Percentiles rank a stretch among this genome's conserved stretches.
Evolutionary conservation across 2,329 filamentous ascomycete species (phyloP).

Genomic region (Penicillium brasilianum): DNA sequence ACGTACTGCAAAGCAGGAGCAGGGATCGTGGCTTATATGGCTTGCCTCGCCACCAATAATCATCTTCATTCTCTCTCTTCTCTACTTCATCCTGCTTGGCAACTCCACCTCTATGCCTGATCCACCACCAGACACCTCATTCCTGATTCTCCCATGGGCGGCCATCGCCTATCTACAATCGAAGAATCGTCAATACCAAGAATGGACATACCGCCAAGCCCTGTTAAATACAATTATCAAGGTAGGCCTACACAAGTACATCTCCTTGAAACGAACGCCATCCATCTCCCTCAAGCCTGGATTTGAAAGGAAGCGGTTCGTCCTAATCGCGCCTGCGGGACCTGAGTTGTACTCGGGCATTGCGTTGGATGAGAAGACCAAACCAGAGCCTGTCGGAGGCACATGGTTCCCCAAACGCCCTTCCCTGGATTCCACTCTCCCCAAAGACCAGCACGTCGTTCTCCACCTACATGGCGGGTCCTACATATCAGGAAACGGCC

Average conservation of each 20-base stretch:
- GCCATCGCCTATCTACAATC: not conserved
- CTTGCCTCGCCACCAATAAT: not conserved
- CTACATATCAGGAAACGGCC: slow-evolving; percentile 26
- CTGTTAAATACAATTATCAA: slow-evolving; percentile 2
- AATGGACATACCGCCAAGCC: slow-evolving; percentile 9
- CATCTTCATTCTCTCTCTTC: not conserved
- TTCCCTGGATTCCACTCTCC: slow-evolving; percentile 2
- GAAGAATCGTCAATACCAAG: not conserved
- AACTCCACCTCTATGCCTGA: not conserved
- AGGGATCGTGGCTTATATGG: not conserved
- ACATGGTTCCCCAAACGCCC: slow-evolving; percentile 4
- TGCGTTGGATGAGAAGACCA: not conserved
- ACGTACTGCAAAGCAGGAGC: not conserved
- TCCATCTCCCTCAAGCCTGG: slow-evolving; percentile 3
- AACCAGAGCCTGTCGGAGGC: not conserved
- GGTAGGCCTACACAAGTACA: slow-evolving; percentile 3
- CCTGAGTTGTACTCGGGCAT: not conserved
- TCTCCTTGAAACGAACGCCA: not conserved
- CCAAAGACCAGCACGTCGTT: slow-evolving; percentile 19
- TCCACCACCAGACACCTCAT: slow-evolving; percentile 2
- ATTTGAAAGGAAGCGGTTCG: not conserved
- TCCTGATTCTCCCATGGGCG: not conserved
- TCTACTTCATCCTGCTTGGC: not conserved
- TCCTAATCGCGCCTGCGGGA: slow-evolving; percentile 2
- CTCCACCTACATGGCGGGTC: slow-evolving; percentile 29